phyloP scores from a whole-genome alignment of 805 yeast species.

The Hanseniaspora occidentalis region DNA sequence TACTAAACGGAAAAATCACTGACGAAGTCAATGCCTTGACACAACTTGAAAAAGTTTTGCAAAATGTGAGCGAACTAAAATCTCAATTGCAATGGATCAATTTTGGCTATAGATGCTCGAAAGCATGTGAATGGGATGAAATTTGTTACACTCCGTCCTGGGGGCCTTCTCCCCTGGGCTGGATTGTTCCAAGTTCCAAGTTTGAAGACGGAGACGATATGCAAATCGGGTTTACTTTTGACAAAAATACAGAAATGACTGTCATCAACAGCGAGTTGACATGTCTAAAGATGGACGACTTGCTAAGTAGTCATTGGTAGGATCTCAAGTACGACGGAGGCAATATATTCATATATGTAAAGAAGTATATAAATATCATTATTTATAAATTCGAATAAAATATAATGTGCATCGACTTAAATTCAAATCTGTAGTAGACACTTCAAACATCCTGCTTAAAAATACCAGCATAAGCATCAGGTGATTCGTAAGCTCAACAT shows the following conservation, averaged over 20 bases:
- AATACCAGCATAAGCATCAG: too few relatives aligned
- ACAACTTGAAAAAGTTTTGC: slow-evolving; percentile 8
- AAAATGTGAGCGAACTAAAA: slow-evolving; percentile 14
- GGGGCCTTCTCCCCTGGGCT: slow-evolving; percentile 45
- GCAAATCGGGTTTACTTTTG: slow-evolving; percentile 4
- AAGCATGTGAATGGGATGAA: slow-evolving; percentile 33
- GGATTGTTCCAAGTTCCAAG: slow-evolving; percentile 17
- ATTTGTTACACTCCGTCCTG: slow-evolving; percentile 47
- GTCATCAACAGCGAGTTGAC: slow-evolving; percentile 11
- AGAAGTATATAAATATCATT: too few relatives aligned
- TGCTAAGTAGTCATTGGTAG: not conserved
- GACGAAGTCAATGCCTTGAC: slow-evolving; percentile 12
- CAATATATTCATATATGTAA: too few relatives aligned
- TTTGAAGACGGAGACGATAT: not conserved
- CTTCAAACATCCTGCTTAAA: too few relatives aligned
- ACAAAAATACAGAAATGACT: slow-evolving; percentile 8
- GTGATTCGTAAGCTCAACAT: too few relatives aligned
- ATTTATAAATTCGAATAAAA: too few relatives aligned
- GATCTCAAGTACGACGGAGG: too few relatives aligned
- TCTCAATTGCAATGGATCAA: slow-evolving; percentile 29
- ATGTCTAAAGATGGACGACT: slow-evolving; percentile 3
- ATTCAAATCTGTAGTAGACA: too few relatives aligned
- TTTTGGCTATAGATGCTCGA: slow-evolving; percentile 29
- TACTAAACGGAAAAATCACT: slow-evolving; percentile 10
- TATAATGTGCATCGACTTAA: too few relatives aligned